Evolutionary conservation across 805 yeast genomes (phyloP).

Genomic region (Teunomyces atbi): DNA sequence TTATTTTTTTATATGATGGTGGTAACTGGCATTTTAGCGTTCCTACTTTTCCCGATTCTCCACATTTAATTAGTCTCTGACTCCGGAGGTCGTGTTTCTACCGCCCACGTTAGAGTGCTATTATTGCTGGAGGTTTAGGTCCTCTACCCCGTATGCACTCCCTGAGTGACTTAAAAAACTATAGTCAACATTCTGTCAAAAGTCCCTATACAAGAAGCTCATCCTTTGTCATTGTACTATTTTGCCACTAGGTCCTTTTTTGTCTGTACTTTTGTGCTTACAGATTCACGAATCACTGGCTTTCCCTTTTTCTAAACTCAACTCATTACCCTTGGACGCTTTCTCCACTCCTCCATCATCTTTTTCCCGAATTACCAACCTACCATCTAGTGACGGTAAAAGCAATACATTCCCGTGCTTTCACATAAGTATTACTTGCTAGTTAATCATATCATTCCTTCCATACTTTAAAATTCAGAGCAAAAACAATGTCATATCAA

Average conservation of each 20-base stretch:
- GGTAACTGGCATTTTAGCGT: neutral
- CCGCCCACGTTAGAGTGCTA: constrained; percentile 2
- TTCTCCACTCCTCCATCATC: constrained; percentile 3
- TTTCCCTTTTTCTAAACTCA: neutral
- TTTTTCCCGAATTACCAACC: neutral
- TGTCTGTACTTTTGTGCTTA: neutral
- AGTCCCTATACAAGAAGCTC: neutral
- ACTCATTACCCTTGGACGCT: neutral
- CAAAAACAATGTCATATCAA: constrained; percentile 5
- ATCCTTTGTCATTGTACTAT: constrained; percentile 1
- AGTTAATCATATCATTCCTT: neutral
- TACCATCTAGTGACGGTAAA: too few species aligned
- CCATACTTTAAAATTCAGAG: neutral
- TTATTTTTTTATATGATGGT: neutral
- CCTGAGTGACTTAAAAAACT: constrained; percentile 5
- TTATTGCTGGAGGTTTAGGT: neutral
- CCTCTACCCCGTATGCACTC: neutral
- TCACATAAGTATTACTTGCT: too few species aligned
- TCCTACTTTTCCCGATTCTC: neutral
- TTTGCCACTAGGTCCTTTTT: constrained; percentile 2
- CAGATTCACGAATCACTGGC: neutral
- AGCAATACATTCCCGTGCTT: too few species aligned
- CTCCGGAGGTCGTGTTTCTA: constrained; percentile 1
- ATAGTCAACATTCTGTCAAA: constrained; percentile 2
- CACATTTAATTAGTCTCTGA: neutral